A percentile compares a stretch with the other conserved stretches of the same genome.
Evolutionary conservation across 2,329 filamentous ascomycete genomes (phyloP).

Genomic region (Talaromyces rugulosus): DNA sequence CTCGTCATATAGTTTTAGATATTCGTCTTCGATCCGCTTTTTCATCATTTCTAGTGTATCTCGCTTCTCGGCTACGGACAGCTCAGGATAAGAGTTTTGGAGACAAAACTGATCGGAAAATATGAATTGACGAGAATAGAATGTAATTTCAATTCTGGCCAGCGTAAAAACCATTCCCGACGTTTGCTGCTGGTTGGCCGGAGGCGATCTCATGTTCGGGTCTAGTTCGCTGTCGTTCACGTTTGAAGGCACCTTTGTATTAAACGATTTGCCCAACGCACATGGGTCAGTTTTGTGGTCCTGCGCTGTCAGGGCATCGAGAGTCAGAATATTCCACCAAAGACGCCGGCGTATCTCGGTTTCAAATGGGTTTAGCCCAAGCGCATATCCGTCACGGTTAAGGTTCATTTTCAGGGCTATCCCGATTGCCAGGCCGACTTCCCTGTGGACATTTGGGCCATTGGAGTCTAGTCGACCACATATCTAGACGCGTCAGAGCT

Average conservation of each 20-base stretch:
- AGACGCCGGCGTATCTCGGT: constrained; percentile 56
- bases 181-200: constrained; percentile 6
- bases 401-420: constrained; percentile 58
- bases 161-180: constrained; percentile 24
- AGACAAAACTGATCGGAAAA: constrained; percentile 19
- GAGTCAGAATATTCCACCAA: constrained; percentile 53
- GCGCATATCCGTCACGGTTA: constrained; percentile 56
- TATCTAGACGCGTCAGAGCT: constrained; percentile 10
- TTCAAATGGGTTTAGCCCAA: constrained; percentile 51
- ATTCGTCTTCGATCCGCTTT: constrained; percentile 14
- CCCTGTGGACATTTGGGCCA: constrained; percentile 13
- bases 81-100: constrained; percentile 15
- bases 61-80: constrained; percentile 15
- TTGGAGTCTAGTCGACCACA: constrained; percentile 14
- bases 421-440: constrained; percentile 8
- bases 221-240: constrained; percentile 23
- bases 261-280: constrained; percentile 20
- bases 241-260: constrained; percentile 23
- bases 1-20: constrained; percentile 16
- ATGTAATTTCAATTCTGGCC: constrained; percentile 17
- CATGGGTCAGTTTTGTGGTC: constrained; percentile 25
- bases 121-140: constrained; percentile 18
- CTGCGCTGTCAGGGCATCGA: constrained; percentile 25
- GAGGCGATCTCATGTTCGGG: constrained; percentile 13
- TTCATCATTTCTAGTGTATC: constrained; percentile 16